Evolutionary conservation across 345 rosid species (phyloP).

Genomic region (Dovyalis caffra): DNA sequence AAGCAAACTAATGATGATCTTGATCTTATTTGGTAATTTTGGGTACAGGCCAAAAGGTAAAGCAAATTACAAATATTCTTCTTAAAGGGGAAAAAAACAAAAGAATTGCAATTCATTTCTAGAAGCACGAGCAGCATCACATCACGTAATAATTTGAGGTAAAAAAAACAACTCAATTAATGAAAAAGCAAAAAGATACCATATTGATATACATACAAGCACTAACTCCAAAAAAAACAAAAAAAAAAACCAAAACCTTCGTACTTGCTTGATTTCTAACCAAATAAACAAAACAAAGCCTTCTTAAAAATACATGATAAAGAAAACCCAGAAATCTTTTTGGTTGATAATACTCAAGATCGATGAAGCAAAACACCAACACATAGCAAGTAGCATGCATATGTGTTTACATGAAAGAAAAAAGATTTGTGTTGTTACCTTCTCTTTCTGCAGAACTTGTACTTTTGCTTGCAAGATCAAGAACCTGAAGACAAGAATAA

Average conservation of each 20-base stretch:
- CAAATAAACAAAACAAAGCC: too few relatives aligned
- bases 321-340: neutral
- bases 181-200: neutral
- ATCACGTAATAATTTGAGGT: neutral
- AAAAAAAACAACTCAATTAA: neutral
- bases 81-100: neutral
- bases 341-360: neutral
- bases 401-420: neutral
- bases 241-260: neutral
- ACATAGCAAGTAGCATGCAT: constrained; percentile 7
- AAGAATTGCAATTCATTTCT: neutral
- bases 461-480: constrained; percentile 20
- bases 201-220: neutral
- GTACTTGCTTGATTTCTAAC: too few relatives aligned
- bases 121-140: neutral
- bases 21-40: neutral
- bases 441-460: neutral
- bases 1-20: neutral
- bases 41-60: neutral
- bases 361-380: neutral
- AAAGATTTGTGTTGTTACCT: constrained; percentile 22
- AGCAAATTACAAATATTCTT: neutral
- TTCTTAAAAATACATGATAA: neutral
- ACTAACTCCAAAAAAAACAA: neutral
- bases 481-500: constrained; percentile 15